Base-by-base conservation (phyloP, 2,329 filamentous ascomycete genomes). In the Pseudogymnoascus sp. region DNA sequence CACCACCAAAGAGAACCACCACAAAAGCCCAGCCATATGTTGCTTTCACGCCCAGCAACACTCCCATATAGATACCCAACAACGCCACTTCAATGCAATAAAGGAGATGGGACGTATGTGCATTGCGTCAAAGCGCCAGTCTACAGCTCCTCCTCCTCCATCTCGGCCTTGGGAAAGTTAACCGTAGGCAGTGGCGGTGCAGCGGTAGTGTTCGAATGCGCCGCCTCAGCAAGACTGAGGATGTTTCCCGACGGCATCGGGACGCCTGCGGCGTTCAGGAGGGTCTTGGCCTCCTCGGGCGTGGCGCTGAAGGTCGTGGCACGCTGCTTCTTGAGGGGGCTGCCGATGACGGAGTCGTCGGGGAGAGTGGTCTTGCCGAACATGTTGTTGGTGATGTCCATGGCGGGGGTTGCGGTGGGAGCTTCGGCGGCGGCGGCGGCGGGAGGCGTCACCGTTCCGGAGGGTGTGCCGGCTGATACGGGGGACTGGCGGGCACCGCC, bases 251-350 rank as follows among this genome's bases (percentile, higher is more conserved):
- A 57, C 4, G 50, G 50, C n/a, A 57, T 28, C 28, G 50, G 50
- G 28, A 57, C 28, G 28, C 50, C 50, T 4, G 50, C 50, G n/a
- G 50, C 33, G 50, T 57, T 57, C n/a, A 61, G 19, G n/a, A 61
- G 59, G n/a, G 59, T 61, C 35, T 61, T 40, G 21, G 59, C 59
- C 10, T 61, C 59, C 4, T 61, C 59, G 33, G 59, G 35, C 19
- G 59, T 61, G 59, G 59, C 59, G 59, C 59, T 61, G 59, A 61
- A 61, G 38, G 59, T 61, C 4, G 59, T 61, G 7, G 59, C 83
- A 36, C 89, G 81, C 64, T 90, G 87, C 72, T 87, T 91, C 80
- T 92, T 92, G 69, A 90, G 81, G 1, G 89, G 89, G 68, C 87
- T 91, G 60, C 86, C 88, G 21, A 91, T 74, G 4, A 78, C 73